Evolutionary conservation across 495 filamentous ascomycete genomes (phyloP), one percentile per base, ranked within the genome.

Genomic region (Trichoderma asperelloides): DNA sequence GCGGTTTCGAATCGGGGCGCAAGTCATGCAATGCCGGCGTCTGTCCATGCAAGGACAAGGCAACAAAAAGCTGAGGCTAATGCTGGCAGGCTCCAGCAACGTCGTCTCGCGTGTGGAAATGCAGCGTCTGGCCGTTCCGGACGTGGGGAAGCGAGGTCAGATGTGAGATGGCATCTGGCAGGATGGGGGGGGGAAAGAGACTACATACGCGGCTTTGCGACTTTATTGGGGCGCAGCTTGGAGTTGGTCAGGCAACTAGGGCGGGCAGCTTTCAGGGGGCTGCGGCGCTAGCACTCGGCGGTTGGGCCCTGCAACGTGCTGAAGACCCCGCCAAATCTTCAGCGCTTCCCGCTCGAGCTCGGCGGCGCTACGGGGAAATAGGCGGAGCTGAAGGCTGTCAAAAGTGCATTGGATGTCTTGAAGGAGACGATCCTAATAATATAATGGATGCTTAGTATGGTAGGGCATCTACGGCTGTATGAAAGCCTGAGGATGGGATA

Each of bases 191-290:
- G 25, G 55, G n/a, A 16, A 23, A 30, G 55, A 21, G 49, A 60
- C 23, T 15, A 25, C 11, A 60, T 27, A 21, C 55, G 55, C 55
- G 55, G 55, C 55, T 60, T 60, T 25, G 49, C 18, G 18, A 16
- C 21, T n/a, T 60, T 60, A 25, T 60, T 30, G 6, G 27, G 55
- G 55, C 55, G 55, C 55, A 60, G 55, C 55, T 28, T 13, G 49
- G 55, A 60, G 55, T 60, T 60, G 55, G 55, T 27, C 55, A 60
- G 55, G 55, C 55, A 60, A 60, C 55, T 51, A 9, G 47, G 18
- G 13, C 41, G 41, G n/a, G 47, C 47, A 37, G 33, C 33, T 37
- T 21, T 23, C 9, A 23, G 47, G 47, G 47, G 47, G 18, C 21
- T 51, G 47, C 47, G 47, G n/a, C 47, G 47, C 47, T 51, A 51